Base-by-base conservation (phyloP, 2,329 filamentous ascomycete genomes). In the Neurospora sp. region DNA sequence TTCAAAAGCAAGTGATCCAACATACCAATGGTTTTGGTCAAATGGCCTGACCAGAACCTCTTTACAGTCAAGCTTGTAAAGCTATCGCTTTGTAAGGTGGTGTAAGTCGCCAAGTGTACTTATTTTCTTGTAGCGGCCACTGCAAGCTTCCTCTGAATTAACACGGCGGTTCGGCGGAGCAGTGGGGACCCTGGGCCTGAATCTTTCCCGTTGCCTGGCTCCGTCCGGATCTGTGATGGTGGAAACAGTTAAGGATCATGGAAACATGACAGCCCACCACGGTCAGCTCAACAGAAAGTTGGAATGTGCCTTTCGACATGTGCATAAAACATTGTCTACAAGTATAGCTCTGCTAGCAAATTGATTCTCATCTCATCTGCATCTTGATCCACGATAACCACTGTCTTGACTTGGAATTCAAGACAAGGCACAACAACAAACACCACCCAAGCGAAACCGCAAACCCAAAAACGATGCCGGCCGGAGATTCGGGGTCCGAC, bases 391-490 rank as follows among this genome's bases (percentile, higher is more conserved):
- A 28, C 15, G 0, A 52, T 19, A 28, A 52, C 43, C 43, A 52
- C 19, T 52, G 19, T 15, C 13, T 52, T 23, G n/a, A 43, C 42
- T 19, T 10, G 42, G 4, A 13, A 52, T 13, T 13, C n/a, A 17
- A n/a, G 19, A 28, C 66, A 42, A 62, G 39, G 66, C 28, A 58
- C 40, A 67, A 67, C 68, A 38, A 28, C 43, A 66, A 70, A 42
- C 66, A 66, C 69, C 69, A 71, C 40, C 67, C 67, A 69, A 67
- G 23, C 28, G 23, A 11, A 33, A 28, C 13, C 11, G 23, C 19
- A 28, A n/a, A 3, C 28, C 28, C 28, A 43, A 66, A 38, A 70
- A 69, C 39, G 4, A 70, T 70, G 68, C 17, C 67, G n/a, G 67
- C 28, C 38, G 36, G 43, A 38, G 19, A 66, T 5, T 43, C 67